Evolutionary conservation across 2,329 filamentous ascomycete species (phyloP), one percentile per base, ranked within the genome.

Genomic region (Sarocladiaceae sp.): DNA sequence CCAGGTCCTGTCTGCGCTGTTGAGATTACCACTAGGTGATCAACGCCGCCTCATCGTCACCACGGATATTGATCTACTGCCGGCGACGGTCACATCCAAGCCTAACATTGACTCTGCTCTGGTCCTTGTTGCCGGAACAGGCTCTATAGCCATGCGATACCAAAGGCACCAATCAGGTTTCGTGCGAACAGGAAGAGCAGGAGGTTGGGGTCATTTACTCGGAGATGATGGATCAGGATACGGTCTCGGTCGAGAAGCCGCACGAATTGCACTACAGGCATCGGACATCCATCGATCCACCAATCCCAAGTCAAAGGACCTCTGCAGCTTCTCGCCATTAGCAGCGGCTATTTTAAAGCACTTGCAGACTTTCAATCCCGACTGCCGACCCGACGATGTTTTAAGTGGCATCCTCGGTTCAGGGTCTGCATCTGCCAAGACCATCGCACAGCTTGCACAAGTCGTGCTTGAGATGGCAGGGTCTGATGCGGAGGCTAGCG

Each of bases 171-270:
- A 10, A 28, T 44, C 50, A 3, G 50, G 52, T 0, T 62, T 66
- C 29, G 37, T 55, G 6, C 63, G 64, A 1, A 61, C 62, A 2
- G 64, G 62, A n/a, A 63, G 72, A 3, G 62, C 63, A 4, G 72
- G 72, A 2, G 73, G 73, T 12, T 75, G 73, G 72, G 71, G 72
- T 3, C 61, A 68, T 52, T 58, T 73, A 4, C 59, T 75, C 2
- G 71, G 72, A 1, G 73, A 76, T 48, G 70, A 75, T 33, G 72
- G 72, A 0, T 66, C 65, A 1, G 72, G 70, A 2, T 74, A 67
- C 55, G 63, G 65, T 1, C 69, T 74, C 13, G 72, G 72, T 1
- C 56, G 66, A 25, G 60, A 65, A 48, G 70, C 64, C 0, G 57
- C 71, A 12, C 63, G 67, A 12, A 53, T 58, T 3, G 62, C 69